Evolutionary conservation across 2,329 filamentous ascomycete genomes (phyloP), one percentile per base, ranked within the genome.

Genomic region (Salinomyces thailandicus): DNA sequence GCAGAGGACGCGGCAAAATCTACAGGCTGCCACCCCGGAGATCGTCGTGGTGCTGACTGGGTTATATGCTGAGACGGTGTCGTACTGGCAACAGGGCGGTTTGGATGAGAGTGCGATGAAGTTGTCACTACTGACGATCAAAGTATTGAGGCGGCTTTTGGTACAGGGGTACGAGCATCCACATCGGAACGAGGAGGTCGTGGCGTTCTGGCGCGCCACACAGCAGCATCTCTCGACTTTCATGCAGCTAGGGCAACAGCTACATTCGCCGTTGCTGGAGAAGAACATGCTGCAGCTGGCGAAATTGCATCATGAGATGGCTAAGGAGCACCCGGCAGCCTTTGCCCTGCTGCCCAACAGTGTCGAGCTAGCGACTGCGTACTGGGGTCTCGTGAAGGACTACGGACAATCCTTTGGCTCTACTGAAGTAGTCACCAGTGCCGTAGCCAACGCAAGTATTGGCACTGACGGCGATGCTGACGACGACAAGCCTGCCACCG

Each of bases 231-330:
- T 93, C 44, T 78, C 77, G n/a, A 71, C 80, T 27, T 79, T 94
- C 42, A 71, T 93, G 4, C 40, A 44, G 27, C 34, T 48, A 2
- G 24, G n/a, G 6, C 6, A 7, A 8, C 15, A 15, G 7, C 13
- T 30, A 31, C 17, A 24, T 22, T 34, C 3, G 16, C 15, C 16
- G 5, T 55, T 81, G 16, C 65, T 93, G n/a, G 82, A 83, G 46
- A 93, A 86, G 55, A 87, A 95, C 54, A 67, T 94, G 2, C 63
- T 95, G 28, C 87, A 96, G 54, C 79, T 96, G 33, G 79, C 87
- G 3, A 98, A 96, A 60, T 67, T 98, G 3, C 91, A 96, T 56
- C 71, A 93, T 26, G 79, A 85, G 38, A 89, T 96, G 79, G 77
- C 85, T 1, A 75, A 76, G 33, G 64, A 69, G 4, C 86, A 94